Conservation (phyloP, 2,329 filamentous ascomycete genomes). For the Arthrobotrys pseudoclavata region DNA sequence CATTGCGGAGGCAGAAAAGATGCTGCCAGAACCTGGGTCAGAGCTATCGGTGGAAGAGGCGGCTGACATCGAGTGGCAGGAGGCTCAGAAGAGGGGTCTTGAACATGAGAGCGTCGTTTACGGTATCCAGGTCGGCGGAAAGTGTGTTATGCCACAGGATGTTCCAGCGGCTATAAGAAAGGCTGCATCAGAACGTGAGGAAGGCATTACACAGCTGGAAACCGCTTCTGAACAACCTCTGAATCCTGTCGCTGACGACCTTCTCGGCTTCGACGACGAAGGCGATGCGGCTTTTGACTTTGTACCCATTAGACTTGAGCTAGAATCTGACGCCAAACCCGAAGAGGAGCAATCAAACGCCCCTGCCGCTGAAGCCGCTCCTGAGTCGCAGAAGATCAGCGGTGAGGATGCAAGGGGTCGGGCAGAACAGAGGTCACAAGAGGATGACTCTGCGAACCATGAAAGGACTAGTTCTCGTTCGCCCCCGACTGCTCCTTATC, state of each 20-base stretch:
- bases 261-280: not conserved
- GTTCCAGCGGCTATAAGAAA: conserved; percentile 51
- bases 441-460: conserved; percentile 10
- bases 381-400: not conserved
- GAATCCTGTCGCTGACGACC: not conserved
- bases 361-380: not conserved
- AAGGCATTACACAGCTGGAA: not conserved
- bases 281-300: conserved; percentile 2
- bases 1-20: conserved; percentile 28
- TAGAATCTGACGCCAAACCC: not conserved
- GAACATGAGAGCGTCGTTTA: conserved; percentile 53
- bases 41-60: conserved; percentile 30
- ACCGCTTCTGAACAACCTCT: not conserved
- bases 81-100: conserved; percentile 41
- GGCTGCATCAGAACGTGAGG: conserved; percentile 40
- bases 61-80: conserved; percentile 40
- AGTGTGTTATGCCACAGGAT: conserved; percentile 55
- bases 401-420: conserved; percentile 22
- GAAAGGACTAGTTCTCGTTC: conserved; percentile 41
- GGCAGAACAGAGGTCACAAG: conserved; percentile 12
- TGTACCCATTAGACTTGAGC: not conserved
- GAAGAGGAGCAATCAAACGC: not conserved
- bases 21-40: not conserved
- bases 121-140: conserved; percentile 53
- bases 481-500: conserved; percentile 17